These are phyloP conservation scores for Aphanocladium album DNA, from an alignment of 2,329 filamentous ascomycete genomes.

Conservation along the genomic window DNA sequence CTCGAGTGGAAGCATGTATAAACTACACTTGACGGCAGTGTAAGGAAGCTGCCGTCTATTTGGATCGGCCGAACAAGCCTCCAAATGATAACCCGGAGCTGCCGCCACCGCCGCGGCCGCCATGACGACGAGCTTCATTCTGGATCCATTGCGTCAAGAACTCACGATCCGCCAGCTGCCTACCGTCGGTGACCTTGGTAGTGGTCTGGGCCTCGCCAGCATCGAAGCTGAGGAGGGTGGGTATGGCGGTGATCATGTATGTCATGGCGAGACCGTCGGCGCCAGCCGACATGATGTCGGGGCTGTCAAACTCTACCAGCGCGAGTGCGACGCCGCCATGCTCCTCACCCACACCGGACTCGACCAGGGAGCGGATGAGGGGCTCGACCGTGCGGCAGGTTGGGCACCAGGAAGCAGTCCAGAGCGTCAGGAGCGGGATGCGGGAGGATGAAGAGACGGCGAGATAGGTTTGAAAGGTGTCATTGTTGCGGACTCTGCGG, in stretches of 20 bases:
- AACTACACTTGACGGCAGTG: not conserved
- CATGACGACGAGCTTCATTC: slow-evolving; percentile 43
- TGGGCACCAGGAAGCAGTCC: slow-evolving; percentile 55
- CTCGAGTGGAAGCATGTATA: not conserved
- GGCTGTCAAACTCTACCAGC: slow-evolving; percentile 52
- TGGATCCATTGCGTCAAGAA: slow-evolving; percentile 52
- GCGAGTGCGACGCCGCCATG: slow-evolving; percentile 53
- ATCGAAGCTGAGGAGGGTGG: slow-evolving; percentile 54
- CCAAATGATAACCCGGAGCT: slow-evolving; percentile 33
- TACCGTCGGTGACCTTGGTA: slow-evolving; percentile 46
- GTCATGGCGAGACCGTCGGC: slow-evolving; percentile 39
- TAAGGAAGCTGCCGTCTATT: not conserved
- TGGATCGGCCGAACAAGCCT: slow-evolving; percentile 35
- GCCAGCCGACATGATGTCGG: slow-evolving; percentile 46
- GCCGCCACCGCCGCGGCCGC: slow-evolving; percentile 39
- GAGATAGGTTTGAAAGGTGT: slow-evolving; percentile 51
- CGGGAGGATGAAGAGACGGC: slow-evolving; percentile 49
- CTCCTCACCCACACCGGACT: slow-evolving; percentile 46
- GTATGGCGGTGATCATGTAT: slow-evolving; percentile 55
- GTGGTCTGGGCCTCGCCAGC: slow-evolving; percentile 45
- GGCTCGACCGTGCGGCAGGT: slow-evolving; percentile 49
- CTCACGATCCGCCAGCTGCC: slow-evolving; percentile 41
- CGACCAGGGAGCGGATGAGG: slow-evolving; percentile 43
- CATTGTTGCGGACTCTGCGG: slow-evolving; percentile 47
- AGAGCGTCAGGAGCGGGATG: slow-evolving; percentile 54